These are phyloP conservation scores for Daedaleopsis sinensis DNA, from an alignment of 768 basidiomycete genomes.

Conservation along the genomic window DNA sequence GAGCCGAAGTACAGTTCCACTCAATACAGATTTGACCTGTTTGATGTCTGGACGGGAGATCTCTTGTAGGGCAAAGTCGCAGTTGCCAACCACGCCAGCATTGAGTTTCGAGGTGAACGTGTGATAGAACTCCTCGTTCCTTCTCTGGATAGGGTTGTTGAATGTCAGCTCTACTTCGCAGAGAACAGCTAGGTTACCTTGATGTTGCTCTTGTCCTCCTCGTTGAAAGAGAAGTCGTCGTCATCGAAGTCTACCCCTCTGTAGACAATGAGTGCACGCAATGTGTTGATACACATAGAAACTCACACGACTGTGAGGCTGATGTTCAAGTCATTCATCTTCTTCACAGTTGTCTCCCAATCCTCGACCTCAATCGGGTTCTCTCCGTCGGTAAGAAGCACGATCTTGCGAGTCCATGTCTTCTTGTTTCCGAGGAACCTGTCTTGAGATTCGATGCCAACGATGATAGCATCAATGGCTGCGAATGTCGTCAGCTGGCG, in stretches of 20 bases:
- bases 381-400: conserved; percentile 86
- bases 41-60: conserved; percentile 65
- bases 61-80: conserved; percentile 65
- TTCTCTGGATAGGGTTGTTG: conserved; percentile 46
- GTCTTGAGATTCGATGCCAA: conserved; percentile 81
- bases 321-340: conserved; percentile 63
- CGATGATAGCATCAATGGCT: conserved; percentile 89
- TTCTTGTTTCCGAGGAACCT: conserved; percentile 68
- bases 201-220: conserved; percentile 67
- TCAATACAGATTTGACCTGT: conserved; percentile 64
- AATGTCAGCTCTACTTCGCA: neutral
- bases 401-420: conserved; percentile 84
- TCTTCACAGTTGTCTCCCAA: conserved; percentile 69
- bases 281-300: conserved; percentile 4
- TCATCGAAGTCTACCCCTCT: conserved; percentile 94
- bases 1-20: conserved; percentile 69
- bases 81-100: conserved; percentile 62
- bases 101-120: conserved; percentile 44
- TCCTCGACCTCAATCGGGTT: conserved; percentile 72
- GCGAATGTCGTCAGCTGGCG: neutral
- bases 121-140: conserved; percentile 76
- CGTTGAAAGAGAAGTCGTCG: conserved; percentile 59
- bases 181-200: conserved; percentile 54
- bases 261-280: neutral
- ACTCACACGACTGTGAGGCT: conserved; percentile 73